Conservation (phyloP, 1,139 yeast genomes). For the Lodderomyces jiufengensis region DNA sequence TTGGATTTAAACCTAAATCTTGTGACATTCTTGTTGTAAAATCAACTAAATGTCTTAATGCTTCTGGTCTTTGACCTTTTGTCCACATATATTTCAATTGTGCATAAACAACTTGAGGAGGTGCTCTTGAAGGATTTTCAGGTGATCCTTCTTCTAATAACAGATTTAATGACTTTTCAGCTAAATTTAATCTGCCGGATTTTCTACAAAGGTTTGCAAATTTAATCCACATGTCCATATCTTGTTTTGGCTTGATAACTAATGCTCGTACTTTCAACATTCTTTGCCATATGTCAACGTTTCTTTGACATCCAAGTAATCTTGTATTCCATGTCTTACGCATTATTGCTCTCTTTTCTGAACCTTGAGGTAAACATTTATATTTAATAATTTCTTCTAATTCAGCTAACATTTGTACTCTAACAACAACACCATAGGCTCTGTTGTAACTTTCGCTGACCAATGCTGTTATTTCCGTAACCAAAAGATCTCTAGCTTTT, state of each 20-base stretch:
- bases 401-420: conserved; percentile 96
- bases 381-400: conserved; percentile 91
- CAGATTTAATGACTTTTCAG: conserved; percentile 84
- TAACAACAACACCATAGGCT: conserved; percentile 93
- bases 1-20: conserved; percentile 75
- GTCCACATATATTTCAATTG: conserved; percentile 98
- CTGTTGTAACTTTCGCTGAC: conserved; percentile 95
- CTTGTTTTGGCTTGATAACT: conserved; percentile 92
- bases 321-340: conserved; percentile 94
- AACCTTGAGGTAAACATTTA: conserved; percentile 77
- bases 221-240: conserved; percentile 97
- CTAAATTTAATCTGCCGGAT: conserved; percentile 86
- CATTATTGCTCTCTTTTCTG: conserved; percentile 74
- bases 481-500: conserved; percentile 82
- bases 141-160: conserved; percentile 62
- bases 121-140: conserved; percentile 71
- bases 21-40: conserved; percentile 90
- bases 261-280: conserved; percentile 90
- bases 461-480: conserved; percentile 90
- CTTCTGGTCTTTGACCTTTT: conserved; percentile 83
- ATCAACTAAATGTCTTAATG: conserved; percentile 78
- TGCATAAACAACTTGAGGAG: conserved; percentile 96
- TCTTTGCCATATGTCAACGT: conserved; percentile 98
- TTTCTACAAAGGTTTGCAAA: conserved; percentile 95
- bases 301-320: conserved; percentile 87